These are phyloP conservation scores for Amborella trichopoda DNA, from an alignment of 164 flowering plant species.

Conservation along the genomic window DNA sequence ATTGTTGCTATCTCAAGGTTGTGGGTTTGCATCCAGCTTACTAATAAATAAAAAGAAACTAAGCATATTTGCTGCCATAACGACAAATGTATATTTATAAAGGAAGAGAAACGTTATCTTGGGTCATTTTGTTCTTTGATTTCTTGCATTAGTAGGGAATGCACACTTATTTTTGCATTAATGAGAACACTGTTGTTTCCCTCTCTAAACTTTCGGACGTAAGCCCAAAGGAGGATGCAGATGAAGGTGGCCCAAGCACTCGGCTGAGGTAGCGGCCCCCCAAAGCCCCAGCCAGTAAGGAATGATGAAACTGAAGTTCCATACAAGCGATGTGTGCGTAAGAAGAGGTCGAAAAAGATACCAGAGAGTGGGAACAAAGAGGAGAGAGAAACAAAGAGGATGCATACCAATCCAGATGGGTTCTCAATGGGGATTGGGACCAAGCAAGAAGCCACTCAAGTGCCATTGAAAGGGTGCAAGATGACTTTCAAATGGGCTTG, in stretches of 20 bases:
- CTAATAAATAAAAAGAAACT: too few relatives aligned
- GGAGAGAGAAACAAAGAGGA: conserved; percentile 14
- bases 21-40: too few relatives aligned
- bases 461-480: conserved; percentile 98
- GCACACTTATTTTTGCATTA: too few relatives aligned
- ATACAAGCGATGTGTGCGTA: neutral
- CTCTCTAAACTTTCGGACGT: too few relatives aligned
- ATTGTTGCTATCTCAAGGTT: too few relatives aligned
- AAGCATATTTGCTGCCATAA: too few relatives aligned
- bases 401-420: conserved; percentile 64
- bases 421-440: conserved; percentile 77
- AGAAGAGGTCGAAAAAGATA: conserved; percentile 7
- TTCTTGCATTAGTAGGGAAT: too few relatives aligned
- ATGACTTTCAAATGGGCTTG: conserved; percentile 99
- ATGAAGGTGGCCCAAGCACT: conserved; percentile 74
- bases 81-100: too few relatives aligned
- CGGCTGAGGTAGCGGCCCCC: conserved; percentile 55
- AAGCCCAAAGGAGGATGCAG: conserved; percentile 7
- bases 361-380: conserved; percentile 4
- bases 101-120: too few relatives aligned
- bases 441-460: conserved; percentile 83
- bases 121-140: too few relatives aligned
- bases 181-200: too few relatives aligned
- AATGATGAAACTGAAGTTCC: too few relatives aligned
- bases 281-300: conserved; percentile 9